A percentile compares a stretch with the other conserved stretches of the same genome.
These are phyloP conservation scores for Penicillium corylophilum DNA, from an alignment of 2,329 filamentous ascomycete species.

Conservation along the genomic window DNA sequence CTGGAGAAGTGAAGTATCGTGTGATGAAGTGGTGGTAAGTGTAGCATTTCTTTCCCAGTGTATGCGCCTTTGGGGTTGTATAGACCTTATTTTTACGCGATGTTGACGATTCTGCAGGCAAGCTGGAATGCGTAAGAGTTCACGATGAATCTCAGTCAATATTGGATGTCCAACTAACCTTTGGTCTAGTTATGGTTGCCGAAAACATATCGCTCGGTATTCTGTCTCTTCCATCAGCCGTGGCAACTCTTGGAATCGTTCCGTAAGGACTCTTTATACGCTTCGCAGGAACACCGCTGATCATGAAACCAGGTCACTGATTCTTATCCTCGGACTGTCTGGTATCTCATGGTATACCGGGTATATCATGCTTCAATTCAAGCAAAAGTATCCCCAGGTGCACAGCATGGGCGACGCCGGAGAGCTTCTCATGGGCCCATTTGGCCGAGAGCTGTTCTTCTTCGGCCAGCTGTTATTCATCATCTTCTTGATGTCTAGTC, in stretches of 20 bases:
- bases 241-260: slow-evolving; percentile 54
- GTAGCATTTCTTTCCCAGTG: too few relatives aligned
- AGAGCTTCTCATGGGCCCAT: slow-evolving; percentile 57
- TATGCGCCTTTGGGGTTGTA: background rate
- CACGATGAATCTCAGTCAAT: background rate
- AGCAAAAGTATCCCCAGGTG: slow-evolving; percentile 55
- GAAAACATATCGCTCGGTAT: slow-evolving; percentile 59
- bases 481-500: slow-evolving; percentile 66
- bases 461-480: slow-evolving; percentile 62
- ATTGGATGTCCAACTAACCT: slow-evolving; percentile 1
- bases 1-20: slow-evolving; percentile 48
- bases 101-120: slow-evolving; percentile 32
- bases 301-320: slow-evolving; percentile 32
- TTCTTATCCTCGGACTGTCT: slow-evolving; percentile 54
- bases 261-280: slow-evolving; percentile 36
- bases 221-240: slow-evolving; percentile 53
- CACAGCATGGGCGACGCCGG: slow-evolving; percentile 67
- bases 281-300: slow-evolving; percentile 1
- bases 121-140: slow-evolving; percentile 37
- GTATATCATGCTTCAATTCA: slow-evolving; percentile 59
- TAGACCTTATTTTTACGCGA: slow-evolving; percentile 32
- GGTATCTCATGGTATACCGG: slow-evolving; percentile 58
- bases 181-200: slow-evolving; percentile 51
- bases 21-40: slow-evolving; percentile 47
- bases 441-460: slow-evolving; percentile 62